phyloP scores from a whole-genome alignment of 352 stramenopile species.

The Phytophthora pisi region DNA sequence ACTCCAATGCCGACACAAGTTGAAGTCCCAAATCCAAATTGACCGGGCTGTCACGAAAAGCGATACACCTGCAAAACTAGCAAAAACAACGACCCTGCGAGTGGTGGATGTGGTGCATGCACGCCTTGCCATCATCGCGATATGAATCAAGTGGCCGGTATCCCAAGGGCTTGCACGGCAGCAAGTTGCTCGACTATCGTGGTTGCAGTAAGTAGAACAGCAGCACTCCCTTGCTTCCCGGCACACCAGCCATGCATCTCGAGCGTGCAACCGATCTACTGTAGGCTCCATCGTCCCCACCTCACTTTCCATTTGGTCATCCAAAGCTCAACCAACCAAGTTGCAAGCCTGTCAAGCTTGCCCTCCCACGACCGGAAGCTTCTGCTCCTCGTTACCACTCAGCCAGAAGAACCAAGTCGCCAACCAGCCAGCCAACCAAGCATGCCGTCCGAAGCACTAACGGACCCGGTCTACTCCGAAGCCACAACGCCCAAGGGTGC shows the following conservation, averaged over 20 bases:
- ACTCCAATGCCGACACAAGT: no score
- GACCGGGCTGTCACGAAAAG: neutral
- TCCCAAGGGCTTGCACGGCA: neutral
- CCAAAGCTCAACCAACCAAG: neutral
- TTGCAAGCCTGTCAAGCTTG: neutral
- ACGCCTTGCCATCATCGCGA: neutral
- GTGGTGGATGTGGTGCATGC: neutral
- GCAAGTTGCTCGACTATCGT: neutral
- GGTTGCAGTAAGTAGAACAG: neutral
- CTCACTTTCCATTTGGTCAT: conserved; percentile 17
- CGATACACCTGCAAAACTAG: neutral
- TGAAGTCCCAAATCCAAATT: no score
- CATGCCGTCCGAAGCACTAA: conserved; percentile 18
- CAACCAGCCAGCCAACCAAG: neutral
- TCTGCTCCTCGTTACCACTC: neutral
- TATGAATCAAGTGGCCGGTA: neutral
- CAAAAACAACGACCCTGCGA: neutral
- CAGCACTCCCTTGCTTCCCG: neutral
- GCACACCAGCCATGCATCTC: neutral
- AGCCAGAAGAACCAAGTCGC: conserved; percentile 1
- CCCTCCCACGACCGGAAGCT: neutral
- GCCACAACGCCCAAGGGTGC: conserved; percentile 13
- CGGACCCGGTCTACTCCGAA: conserved; percentile 16
- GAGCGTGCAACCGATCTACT: neutral
- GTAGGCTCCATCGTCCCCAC: neutral